Base-by-base conservation (phyloP, 306 rosid genomes). In the Hippophae rhamnoides region DNA sequence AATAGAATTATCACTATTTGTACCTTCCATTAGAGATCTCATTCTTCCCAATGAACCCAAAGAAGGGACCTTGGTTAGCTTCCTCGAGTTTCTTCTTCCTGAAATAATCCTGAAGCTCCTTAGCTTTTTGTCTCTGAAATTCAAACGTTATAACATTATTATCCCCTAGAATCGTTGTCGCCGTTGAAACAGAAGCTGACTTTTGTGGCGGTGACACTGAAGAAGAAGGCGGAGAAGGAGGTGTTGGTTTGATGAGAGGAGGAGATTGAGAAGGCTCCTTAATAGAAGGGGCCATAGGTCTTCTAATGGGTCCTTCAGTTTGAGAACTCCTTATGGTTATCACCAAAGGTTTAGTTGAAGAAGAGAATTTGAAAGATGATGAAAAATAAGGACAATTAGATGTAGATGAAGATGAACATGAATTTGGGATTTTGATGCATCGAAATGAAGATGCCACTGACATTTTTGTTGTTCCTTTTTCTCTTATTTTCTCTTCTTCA, bases 101-200 rank as follows among this genome's bases (percentile, higher is more conserved):
- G 66, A 92, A 92, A 67, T 81, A 92, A 41, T 92, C 95, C 81
- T 81, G 98, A 51, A 92, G 78, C 75, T 87, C 96, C 89, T 85
- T 92, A n/a, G 95, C 98, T 86, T 80, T 92, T 64, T 69, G 83
- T 75, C 98, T 85, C 92, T 92, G 98, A 70, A 92, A 85, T 86
- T 92, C 98, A 50, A 87, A 60, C 3, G 95, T 85, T 47, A 85
- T 41, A 59, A 56, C 83, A 82, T 53, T 80, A 56, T 69, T 81
- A 49, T 72, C 92, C 48, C 61, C 82, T 10, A 43, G 81, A 41
- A 53, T 56, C 68, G 59, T 18, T 18, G 23, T 14, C 62, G 69
- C 57, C 42, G 58, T 69, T 6, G 78, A 7, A 72, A 62, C 57
- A 7, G 55, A 47, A 7, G 66, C 65, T 53, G 64, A 70, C 9